Evolutionary conservation across 169 alveolate genomes (phyloP).

Genomic region (Eimeria brunetti): DNA sequence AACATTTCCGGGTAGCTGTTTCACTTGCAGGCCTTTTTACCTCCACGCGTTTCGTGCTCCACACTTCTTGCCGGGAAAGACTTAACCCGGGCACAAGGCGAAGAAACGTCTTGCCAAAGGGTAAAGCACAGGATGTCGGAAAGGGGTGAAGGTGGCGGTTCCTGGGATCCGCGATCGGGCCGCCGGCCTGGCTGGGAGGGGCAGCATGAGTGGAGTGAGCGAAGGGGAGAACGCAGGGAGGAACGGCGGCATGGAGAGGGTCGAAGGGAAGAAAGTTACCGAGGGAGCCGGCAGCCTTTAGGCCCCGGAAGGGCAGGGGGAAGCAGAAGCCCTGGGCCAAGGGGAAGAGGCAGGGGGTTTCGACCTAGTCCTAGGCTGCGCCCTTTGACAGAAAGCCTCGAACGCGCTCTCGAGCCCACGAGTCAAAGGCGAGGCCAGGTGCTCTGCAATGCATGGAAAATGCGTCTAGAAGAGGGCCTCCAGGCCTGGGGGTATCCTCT

Average conservation of each 20-base stretch:
- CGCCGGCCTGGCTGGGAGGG: background rate
- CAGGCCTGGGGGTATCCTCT: slow-evolving; percentile 59
- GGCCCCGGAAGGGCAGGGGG: background rate
- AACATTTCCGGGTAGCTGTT: background rate
- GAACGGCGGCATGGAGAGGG: slow-evolving; percentile 51
- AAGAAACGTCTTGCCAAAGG: background rate
- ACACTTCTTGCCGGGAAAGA: background rate
- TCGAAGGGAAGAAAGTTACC: background rate
- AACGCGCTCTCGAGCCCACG: slow-evolving; percentile 66
- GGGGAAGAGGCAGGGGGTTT: slow-evolving; percentile 67
- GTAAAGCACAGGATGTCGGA: slow-evolving; percentile 12
- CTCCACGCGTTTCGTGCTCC: background rate
- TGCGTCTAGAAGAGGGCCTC: slow-evolving; percentile 33
- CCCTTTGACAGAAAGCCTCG: slow-evolving; percentile 52
- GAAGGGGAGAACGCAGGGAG: slow-evolving; percentile 26
- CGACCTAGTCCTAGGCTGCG: slow-evolving; percentile 29
- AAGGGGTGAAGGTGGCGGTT: slow-evolving; percentile 6
- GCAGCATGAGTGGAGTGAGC: slow-evolving; percentile 1
- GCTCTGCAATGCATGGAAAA: slow-evolving; percentile 66
- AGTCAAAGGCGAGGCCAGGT: slow-evolving; percentile 46
- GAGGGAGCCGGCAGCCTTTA: slow-evolving; percentile 10
- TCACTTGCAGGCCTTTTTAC: background rate
- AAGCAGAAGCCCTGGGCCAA: slow-evolving; percentile 23
- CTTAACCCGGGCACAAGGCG: background rate
- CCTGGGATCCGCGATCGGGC: slow-evolving; percentile 44